Percentiles rank a stretch among this genome's conserved stretches.
phyloP scores from a whole-genome alignment of 1,139 yeast genomes.

The Geotrichum restrictum region DNA sequence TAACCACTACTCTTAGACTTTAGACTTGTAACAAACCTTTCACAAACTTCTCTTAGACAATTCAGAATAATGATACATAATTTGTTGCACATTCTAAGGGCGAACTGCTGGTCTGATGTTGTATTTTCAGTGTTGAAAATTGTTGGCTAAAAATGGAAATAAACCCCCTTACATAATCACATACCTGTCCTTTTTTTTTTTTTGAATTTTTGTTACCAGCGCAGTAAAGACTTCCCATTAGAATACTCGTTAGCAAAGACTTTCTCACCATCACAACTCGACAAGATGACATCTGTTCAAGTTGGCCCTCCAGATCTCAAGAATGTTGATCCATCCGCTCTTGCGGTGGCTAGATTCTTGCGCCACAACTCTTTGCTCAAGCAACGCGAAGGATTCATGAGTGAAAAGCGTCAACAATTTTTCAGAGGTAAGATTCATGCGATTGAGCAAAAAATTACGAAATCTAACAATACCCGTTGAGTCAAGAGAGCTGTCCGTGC shows the following conservation, averaged over 20 bases:
- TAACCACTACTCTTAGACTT: conserved; percentile 55
- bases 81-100: conserved; percentile 1
- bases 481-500: conserved; percentile 77
- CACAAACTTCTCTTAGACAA: too few species aligned
- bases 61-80: not conserved
- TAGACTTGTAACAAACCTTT: not conserved
- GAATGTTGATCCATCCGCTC: conserved; percentile 43
- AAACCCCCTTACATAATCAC: not conserved
- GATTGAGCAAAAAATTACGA: not conserved
- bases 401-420: conserved; percentile 49
- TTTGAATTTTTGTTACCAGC: not conserved
- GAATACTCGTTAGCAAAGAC: not conserved
- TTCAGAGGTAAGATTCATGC: not conserved
- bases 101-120: not conserved
- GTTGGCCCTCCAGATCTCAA: conserved; percentile 39
- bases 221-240: not conserved
- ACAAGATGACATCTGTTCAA: conserved; percentile 28
- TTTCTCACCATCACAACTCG: conserved; percentile 7
- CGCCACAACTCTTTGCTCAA: conserved; percentile 65
- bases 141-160: not conserved
- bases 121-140: not conserved
- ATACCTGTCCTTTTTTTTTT: conserved; percentile 18
- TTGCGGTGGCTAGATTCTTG: conserved; percentile 66
- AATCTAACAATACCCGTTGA: conserved; percentile 3
- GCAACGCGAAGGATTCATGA: conserved; percentile 73